Conservation (phyloP, 345 rosid species). For the Hibiscus tridactylites region DNA sequence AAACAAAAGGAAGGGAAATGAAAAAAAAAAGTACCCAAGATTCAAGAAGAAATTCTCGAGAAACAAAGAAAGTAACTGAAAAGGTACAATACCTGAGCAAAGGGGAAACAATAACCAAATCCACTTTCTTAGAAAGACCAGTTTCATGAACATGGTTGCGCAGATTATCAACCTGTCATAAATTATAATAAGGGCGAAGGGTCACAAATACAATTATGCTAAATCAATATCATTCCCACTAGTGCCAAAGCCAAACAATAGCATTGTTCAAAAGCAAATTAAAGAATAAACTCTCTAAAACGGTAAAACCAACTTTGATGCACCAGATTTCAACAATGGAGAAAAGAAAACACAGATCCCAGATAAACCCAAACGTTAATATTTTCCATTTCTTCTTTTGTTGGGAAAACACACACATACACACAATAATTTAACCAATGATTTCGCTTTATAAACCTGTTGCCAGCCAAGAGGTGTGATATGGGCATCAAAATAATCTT, state of each 20-base stretch:
- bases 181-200: neutral
- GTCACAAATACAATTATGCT: neutral
- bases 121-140: slow-evolving; percentile 45
- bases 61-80: neutral
- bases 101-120: slow-evolving; percentile 63
- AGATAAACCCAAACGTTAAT: neutral
- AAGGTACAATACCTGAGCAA: slow-evolving; percentile 40
- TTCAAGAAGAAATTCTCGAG: neutral
- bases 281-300: neutral
- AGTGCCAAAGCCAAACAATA: neutral
- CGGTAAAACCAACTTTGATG: neutral
- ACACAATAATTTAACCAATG: neutral
- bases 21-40: neutral
- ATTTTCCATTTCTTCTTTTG: neutral
- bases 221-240: neutral
- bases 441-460: slow-evolving; percentile 35
- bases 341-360: neutral
- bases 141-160: slow-evolving; percentile 49
- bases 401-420: neutral
- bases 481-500: slow-evolving; percentile 61
- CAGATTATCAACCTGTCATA: slow-evolving; percentile 51
- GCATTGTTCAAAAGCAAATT: neutral
- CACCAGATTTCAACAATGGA: neutral
- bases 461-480: slow-evolving; percentile 83
- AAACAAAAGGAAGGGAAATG: neutral